Percentiles rank a stretch among this genome's conserved stretches.
These are phyloP conservation scores for Euptelea pleiosperma DNA, from an alignment of 164 flowering plant genomes.

Conservation along the genomic window DNA sequence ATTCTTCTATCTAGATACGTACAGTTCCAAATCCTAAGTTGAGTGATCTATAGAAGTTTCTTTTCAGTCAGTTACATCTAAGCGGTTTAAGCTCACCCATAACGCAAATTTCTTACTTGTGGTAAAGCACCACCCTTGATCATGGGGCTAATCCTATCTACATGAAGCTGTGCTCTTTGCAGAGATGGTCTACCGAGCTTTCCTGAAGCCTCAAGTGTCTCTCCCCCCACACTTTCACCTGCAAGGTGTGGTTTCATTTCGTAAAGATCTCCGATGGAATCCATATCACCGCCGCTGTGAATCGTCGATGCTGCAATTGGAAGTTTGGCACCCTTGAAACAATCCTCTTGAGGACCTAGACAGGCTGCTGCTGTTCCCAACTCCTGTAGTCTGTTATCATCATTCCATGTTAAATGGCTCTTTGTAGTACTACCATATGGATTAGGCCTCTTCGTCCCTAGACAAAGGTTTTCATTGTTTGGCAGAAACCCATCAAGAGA, in stretches of 20 bases:
- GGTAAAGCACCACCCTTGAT: slow-evolving; percentile 35
- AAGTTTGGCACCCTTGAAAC: slow-evolving; percentile 42
- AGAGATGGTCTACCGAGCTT: slow-evolving; percentile 83
- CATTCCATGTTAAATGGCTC: slow-evolving; percentile 60
- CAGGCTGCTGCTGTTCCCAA: slow-evolving; percentile 39
- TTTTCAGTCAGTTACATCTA: no score
- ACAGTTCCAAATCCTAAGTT: no score
- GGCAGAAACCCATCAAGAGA: slow-evolving; percentile 39
- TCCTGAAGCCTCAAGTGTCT: slow-evolving; percentile 37
- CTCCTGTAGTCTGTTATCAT: slow-evolving; percentile 62
- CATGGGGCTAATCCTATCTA: slow-evolving; percentile 44
- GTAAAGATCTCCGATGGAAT: slow-evolving; percentile 47
- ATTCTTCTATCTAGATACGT: no score
- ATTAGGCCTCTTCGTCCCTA: slow-evolving; percentile 59
- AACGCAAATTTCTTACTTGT: slow-evolving; percentile 47
- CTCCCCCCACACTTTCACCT: slow-evolving; percentile 32
- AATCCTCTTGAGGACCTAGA: slow-evolving; percentile 42
- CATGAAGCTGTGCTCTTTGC: slow-evolving; percentile 31
- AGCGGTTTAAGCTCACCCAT: slow-evolving; percentile 33
- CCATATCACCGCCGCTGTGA: slow-evolving; percentile 37
- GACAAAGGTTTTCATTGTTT: slow-evolving; percentile 24
- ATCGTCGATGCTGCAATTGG: slow-evolving; percentile 37
- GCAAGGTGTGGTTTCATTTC: slow-evolving; percentile 53
- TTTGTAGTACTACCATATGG: slow-evolving; percentile 41
- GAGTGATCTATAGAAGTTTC: no score